phyloP scores from a whole-genome alignment of 176 grass and related monocot genomes.

The Musa troglodytarum region DNA sequence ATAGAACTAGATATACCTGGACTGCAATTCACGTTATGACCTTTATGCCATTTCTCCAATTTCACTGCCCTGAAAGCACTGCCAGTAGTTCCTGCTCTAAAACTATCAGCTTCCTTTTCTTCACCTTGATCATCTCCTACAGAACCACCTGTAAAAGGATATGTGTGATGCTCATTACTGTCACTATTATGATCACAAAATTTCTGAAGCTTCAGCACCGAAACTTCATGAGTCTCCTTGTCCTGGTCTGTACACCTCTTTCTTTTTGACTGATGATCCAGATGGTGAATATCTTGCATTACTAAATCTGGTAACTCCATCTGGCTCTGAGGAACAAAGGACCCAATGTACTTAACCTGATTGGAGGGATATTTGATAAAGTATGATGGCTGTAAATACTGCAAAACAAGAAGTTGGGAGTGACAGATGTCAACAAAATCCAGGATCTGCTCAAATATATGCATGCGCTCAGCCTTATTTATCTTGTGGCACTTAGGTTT shows the following conservation, averaged over 20 bases:
- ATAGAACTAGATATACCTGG: conserved; percentile 28
- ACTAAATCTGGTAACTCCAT: conserved; percentile 24
- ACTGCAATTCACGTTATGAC: conserved; percentile 11
- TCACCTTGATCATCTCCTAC: conserved; percentile 33
- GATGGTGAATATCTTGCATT: conserved; percentile 19
- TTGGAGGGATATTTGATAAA: conserved; percentile 44
- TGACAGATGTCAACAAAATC: conserved; percentile 66
- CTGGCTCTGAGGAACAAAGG: conserved; percentile 38
- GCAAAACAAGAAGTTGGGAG: conserved; percentile 46
- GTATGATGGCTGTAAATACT: conserved; percentile 68
- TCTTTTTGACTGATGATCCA: conserved; percentile 44
- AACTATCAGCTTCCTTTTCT: conserved; percentile 17
- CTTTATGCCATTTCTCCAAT: conserved; percentile 22
- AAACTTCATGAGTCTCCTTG: conserved; percentile 29
- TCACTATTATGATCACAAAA: conserved; percentile 28
- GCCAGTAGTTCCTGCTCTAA: conserved; percentile 24
- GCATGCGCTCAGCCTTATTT: conserved; percentile 69
- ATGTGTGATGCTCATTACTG: conserved; percentile 24
- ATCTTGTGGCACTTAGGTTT: conserved; percentile 41
- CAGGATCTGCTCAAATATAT: conserved; percentile 80
- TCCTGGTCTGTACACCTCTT: conserved; percentile 43
- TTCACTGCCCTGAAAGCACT: conserved; percentile 29
- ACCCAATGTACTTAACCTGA: conserved; percentile 70
- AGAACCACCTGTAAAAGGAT: conserved; percentile 25
- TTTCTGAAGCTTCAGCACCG: conserved; percentile 57